These are phyloP conservation scores for Penicillium oxalicum DNA, from an alignment of 2,329 filamentous ascomycete genomes.

Conservation along the genomic window DNA sequence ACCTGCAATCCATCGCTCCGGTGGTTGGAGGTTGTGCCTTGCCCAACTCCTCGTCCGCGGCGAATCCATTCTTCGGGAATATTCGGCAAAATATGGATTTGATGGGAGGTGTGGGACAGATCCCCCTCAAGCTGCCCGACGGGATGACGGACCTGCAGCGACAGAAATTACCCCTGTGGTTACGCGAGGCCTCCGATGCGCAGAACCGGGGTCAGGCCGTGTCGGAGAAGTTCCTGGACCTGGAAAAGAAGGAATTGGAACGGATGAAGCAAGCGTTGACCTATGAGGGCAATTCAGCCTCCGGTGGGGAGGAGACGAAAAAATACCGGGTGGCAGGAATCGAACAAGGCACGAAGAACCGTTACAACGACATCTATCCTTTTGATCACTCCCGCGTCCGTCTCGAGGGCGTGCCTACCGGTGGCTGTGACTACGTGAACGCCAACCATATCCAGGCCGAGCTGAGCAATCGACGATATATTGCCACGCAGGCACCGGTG, in stretches of 20 bases:
- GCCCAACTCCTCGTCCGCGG: conserved; percentile 58
- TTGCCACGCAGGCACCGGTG: conserved; percentile 89
- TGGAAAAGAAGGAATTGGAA: conserved; percentile 79
- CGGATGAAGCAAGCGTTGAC: conserved; percentile 84
- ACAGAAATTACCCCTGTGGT: conserved; percentile 65
- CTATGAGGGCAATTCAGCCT: conserved; percentile 48
- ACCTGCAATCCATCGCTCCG: conserved; percentile 56
- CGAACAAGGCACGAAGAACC: conserved; percentile 90
- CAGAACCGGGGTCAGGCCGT: conserved; percentile 72
- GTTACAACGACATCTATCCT: conserved; percentile 96
- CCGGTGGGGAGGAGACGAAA: conserved; percentile 35
- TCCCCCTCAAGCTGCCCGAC: conserved; percentile 55
- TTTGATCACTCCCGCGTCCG: conserved; percentile 90
- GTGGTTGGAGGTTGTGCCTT: conserved; percentile 87
- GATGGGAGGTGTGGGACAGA: conserved; percentile 84
- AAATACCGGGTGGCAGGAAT: conserved; percentile 77
- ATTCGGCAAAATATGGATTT: conserved; percentile 96
- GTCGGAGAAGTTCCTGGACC: conserved; percentile 73
- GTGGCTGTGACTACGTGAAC: conserved; percentile 89
- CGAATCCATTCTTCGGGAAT: conserved; percentile 90
- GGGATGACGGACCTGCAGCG: conserved; percentile 44
- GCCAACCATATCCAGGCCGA: conserved; percentile 78
- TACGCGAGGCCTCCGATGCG: conserved; percentile 60
- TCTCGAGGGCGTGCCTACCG: conserved; percentile 60
- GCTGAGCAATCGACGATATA: conserved; percentile 84